Percentiles rank a stretch among this genome's conserved stretches.
These are phyloP conservation scores for Aureoboletus auriporus DNA, from an alignment of 768 basidiomycete genomes.

Conservation along the genomic window DNA sequence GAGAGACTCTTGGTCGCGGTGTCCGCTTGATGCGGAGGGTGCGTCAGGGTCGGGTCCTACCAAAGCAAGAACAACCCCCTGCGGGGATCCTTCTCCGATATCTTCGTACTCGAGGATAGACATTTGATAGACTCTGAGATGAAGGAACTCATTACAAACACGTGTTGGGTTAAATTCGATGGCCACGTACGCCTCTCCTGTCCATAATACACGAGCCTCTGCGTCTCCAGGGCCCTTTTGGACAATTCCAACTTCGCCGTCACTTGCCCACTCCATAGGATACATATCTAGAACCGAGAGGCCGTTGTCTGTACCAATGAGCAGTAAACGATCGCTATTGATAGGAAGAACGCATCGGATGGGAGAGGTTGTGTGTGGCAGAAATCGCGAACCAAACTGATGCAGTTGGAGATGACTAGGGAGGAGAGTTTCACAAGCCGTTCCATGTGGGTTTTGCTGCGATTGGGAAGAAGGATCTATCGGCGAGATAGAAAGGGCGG, in stretches of 20 bases:
- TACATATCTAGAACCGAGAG: slow-evolving; percentile 82
- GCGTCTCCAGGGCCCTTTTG: slow-evolving; percentile 71
- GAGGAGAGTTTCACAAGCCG: slow-evolving; percentile 47
- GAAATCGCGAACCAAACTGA: slow-evolving; percentile 81
- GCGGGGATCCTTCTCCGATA: slow-evolving; percentile 53
- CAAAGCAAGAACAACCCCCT: slow-evolving; percentile 75
- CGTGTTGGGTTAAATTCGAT: neutral
- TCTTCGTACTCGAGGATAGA: slow-evolving; percentile 62
- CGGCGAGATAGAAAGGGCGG: slow-evolving; percentile 11
- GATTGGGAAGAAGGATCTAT: slow-evolving; percentile 27
- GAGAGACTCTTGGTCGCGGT: slow-evolving; percentile 54
- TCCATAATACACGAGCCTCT: slow-evolving; percentile 62
- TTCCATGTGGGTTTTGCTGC: slow-evolving; percentile 31
- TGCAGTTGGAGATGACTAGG: slow-evolving; percentile 68
- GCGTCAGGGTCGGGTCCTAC: slow-evolving; percentile 61
- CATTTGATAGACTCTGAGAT: slow-evolving; percentile 69
- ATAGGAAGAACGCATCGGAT: slow-evolving; percentile 77
- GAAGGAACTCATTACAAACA: neutral
- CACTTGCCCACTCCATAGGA: slow-evolving; percentile 59
- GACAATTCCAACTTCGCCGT: slow-evolving; percentile 37
- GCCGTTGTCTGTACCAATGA: slow-evolving; percentile 78
- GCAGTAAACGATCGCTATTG: slow-evolving; percentile 56
- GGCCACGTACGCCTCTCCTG: slow-evolving; percentile 64
- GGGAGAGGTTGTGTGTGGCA: slow-evolving; percentile 72
- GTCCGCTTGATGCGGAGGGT: slow-evolving; percentile 36